Evolutionary conservation across 768 basidiomycete genomes (phyloP).

Genomic region (Paxillus ammoniavirescens): DNA sequence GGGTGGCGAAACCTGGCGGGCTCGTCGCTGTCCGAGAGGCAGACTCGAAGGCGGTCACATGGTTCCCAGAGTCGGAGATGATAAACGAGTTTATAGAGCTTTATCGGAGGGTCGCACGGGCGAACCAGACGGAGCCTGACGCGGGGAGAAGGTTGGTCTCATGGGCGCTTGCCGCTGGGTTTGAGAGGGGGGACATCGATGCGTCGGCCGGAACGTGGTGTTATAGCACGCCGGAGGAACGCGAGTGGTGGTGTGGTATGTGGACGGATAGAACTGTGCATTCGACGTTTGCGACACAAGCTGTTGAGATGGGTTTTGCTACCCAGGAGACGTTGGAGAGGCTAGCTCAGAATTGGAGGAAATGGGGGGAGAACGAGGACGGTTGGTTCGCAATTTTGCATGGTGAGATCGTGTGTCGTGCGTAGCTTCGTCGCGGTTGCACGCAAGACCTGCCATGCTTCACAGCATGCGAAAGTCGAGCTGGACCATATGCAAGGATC

Average conservation of each 20-base stretch:
- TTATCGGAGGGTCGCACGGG: slow-evolving; percentile 20
- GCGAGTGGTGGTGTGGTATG: slow-evolving; percentile 36
- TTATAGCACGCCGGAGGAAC: slow-evolving; percentile 35
- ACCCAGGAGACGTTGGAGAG: slow-evolving; percentile 22
- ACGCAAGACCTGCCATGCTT: no score
- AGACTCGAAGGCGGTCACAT: slow-evolving; percentile 34
- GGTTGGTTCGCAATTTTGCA: slow-evolving; percentile 35
- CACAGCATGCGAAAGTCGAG: no score
- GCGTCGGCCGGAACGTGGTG: slow-evolving; percentile 35
- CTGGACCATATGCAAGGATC: no score
- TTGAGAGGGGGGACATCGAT: slow-evolving; percentile 25
- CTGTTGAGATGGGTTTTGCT: slow-evolving; percentile 26
- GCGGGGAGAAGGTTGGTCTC: slow-evolving; percentile 37
- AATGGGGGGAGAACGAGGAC: slow-evolving; percentile 32
- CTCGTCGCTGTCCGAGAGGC: slow-evolving; percentile 45
- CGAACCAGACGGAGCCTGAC: slow-evolving; percentile 38
- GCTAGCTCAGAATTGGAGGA: slow-evolving; percentile 23
- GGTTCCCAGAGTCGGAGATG: slow-evolving; percentile 35
- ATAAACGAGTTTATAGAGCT: slow-evolving; percentile 26
- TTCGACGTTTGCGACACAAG: slow-evolving; percentile 33
- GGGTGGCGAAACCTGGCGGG: slow-evolving; percentile 46
- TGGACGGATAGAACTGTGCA: slow-evolving; percentile 38
- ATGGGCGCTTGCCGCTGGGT: slow-evolving; percentile 40
- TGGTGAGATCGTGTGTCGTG: slow-evolving; percentile 33
- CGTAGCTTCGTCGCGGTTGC: slow-evolving; percentile 16